A percentile compares a stretch with the other conserved stretches of the same genome.
These are phyloP conservation scores for Magnusiomyces sp. DNA, from an alignment of 1,139 yeast genomes.

Conservation along the genomic window DNA sequence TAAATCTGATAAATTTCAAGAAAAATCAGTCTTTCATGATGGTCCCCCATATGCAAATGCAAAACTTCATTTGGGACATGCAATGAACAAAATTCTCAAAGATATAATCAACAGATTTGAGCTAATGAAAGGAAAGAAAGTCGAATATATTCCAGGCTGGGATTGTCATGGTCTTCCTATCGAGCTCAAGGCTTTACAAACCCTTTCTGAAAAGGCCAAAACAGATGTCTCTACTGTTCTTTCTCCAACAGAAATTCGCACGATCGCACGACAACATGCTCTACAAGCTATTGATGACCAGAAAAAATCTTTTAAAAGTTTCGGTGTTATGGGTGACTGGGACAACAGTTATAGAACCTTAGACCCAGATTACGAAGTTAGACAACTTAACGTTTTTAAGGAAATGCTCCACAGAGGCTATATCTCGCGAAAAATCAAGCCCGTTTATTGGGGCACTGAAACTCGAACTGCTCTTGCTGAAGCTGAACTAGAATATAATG, in stretches of 20 bases:
- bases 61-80: constrained; percentile 87
- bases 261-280: constrained; percentile 63
- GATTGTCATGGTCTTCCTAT: constrained; percentile 98
- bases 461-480: constrained; percentile 93
- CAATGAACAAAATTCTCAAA: constrained; percentile 78
- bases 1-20: constrained; percentile 5
- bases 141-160: constrained; percentile 89
- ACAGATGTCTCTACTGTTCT: constrained; percentile 28
- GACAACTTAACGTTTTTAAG: constrained; percentile 65
- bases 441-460: constrained; percentile 97
- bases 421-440: constrained; percentile 76
- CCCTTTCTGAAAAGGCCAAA: constrained; percentile 23
- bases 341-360: constrained; percentile 63
- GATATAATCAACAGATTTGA: constrained; percentile 75
- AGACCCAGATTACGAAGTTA: constrained; percentile 57
- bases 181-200: constrained; percentile 64
- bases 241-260: constrained; percentile 49
- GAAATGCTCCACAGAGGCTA: constrained; percentile 57
- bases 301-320: constrained; percentile 50
- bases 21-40: constrained; percentile 69
- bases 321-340: constrained; percentile 84
- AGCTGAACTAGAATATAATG: constrained; percentile 85
- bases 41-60: constrained; percentile 99
- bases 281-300: constrained; percentile 54
- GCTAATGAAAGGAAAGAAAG: constrained; percentile 50